Conservation (phyloP, 139 green algal genomes). For the Tetradesmus lagerheimii region DNA sequence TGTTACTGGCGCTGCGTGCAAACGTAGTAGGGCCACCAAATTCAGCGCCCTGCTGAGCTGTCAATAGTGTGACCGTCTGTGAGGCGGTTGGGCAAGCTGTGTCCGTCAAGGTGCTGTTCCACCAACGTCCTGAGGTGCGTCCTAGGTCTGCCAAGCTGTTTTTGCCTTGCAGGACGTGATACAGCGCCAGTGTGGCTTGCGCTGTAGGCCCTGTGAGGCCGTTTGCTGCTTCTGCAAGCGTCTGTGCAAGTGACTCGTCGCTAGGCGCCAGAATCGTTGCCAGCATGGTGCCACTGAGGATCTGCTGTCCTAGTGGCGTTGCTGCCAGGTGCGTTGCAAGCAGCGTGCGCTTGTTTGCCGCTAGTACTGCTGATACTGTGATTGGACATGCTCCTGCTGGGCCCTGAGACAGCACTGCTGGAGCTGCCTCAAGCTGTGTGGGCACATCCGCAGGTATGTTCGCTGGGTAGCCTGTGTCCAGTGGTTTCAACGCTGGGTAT, state of each 20-base stretch:
- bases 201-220: not conserved
- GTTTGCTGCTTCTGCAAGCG: not conserved
- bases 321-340: not conserved
- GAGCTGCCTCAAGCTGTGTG: not conserved
- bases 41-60: not conserved
- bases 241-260: conserved; percentile 8
- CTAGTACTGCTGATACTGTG: conserved; percentile 18
- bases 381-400: conserved; percentile 4
- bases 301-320: not conserved
- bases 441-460: conserved; percentile 34
- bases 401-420: conserved; percentile 22
- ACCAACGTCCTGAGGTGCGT: not conserved
- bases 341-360: not conserved
- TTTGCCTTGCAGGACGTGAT: conserved; percentile 41
- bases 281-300: conserved; percentile 13
- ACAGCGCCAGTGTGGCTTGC: not conserved
- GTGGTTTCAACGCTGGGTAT: conserved; percentile 6
- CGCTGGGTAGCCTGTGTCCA: conserved; percentile 13
- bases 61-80: conserved; percentile 18
- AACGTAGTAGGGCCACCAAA: not conserved
- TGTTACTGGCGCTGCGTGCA: conserved; percentile 16
- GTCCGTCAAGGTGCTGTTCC: conserved; percentile 22
- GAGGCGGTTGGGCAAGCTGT: conserved; percentile 26
- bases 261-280: conserved; percentile 39
- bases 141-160: conserved; percentile 1